Conservation (phyloP, 75 land plant genomes). For the Cunninghamia lanceolata region DNA sequence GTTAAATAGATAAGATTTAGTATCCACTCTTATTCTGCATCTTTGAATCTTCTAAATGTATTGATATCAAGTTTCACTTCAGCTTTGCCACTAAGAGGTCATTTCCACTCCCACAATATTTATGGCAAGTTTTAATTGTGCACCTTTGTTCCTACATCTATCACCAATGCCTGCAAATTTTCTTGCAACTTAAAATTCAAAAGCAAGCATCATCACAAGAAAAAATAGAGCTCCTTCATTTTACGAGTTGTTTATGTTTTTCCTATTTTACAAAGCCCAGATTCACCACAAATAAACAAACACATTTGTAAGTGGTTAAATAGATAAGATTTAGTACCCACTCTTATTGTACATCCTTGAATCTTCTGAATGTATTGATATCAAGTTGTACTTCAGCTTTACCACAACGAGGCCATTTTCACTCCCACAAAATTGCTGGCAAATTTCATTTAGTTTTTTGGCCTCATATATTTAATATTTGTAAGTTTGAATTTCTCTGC, state of each 20-base stretch:
- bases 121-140: neutral
- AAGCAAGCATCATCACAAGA: neutral
- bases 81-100: neutral
- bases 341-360: neutral
- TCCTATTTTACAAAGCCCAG: neutral
- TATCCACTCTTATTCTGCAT: neutral
- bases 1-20: neutral
- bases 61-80: neutral
- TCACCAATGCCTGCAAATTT: constrained; percentile 71
- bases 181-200: neutral
- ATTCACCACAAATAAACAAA: neutral
- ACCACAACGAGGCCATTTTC: neutral
- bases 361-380: neutral
- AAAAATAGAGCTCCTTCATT: neutral
- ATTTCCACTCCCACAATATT: neutral
- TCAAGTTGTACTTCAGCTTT: neutral
- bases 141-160: constrained; percentile 54
- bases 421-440: neutral
- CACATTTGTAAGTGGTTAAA: neutral
- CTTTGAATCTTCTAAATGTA: neutral
- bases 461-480: neutral
- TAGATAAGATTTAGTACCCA: neutral
- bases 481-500: neutral
- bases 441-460: neutral
- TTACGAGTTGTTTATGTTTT: neutral